Percentiles rank a stretch among this genome's conserved stretches.
Evolutionary conservation across 208 protist genomes (phyloP).

Genomic region (Strigomonas oncopelti): DNA sequence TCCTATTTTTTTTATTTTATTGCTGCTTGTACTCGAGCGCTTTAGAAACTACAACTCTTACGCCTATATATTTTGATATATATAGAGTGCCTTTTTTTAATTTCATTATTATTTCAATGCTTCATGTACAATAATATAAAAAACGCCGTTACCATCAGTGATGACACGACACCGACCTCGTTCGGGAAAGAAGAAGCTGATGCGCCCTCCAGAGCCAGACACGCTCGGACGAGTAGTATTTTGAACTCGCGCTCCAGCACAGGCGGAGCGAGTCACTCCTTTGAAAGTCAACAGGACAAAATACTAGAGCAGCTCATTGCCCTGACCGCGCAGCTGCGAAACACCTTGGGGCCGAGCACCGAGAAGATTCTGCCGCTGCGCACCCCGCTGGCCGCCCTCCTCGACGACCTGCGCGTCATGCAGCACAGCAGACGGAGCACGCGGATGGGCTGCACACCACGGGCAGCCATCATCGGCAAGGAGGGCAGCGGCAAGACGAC

Average conservation of each 20-base stretch:
- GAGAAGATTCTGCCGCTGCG: conserved; percentile 52
- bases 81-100: too few species aligned
- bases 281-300: not conserved
- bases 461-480: not conserved
- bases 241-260: too few species aligned
- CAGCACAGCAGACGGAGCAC: not conserved
- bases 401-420: conserved; percentile 30
- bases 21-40: not conserved
- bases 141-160: not conserved
- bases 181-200: not conserved
- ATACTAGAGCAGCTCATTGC: conserved; percentile 17
- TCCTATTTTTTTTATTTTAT: not conserved
- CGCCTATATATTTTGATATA: too few species aligned
- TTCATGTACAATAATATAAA: not conserved
- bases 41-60: too few species aligned
- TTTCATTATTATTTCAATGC: not conserved
- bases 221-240: not conserved
- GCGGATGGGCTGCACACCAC: conserved; percentile 5
- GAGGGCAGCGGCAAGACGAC: conserved; percentile 6
- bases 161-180: not conserved
- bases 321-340: conserved; percentile 22
- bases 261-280: not conserved
- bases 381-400: conserved; percentile 24
- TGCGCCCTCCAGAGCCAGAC: not conserved
- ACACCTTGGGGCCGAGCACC: conserved; percentile 37